A percentile compares a stretch with the other conserved stretches of the same genome.
These are phyloP conservation scores for Citrullus colocynthis DNA, from an alignment of 306 rosid species.

Conservation along the genomic window DNA sequence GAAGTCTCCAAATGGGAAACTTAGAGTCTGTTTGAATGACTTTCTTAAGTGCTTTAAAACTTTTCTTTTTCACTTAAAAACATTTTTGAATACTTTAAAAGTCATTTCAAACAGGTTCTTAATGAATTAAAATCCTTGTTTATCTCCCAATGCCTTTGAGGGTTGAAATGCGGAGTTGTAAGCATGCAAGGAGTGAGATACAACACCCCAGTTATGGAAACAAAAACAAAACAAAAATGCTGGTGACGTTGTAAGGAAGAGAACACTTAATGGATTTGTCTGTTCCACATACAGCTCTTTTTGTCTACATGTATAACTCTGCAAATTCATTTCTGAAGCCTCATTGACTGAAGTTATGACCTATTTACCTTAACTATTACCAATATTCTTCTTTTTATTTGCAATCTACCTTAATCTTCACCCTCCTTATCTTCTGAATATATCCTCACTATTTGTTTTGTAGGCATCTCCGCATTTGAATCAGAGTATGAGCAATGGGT, in stretches of 20 bases:
- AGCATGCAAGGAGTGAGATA: not conserved
- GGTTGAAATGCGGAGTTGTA: not conserved
- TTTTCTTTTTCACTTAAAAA: too few relatives aligned
- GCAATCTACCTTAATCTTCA: not conserved
- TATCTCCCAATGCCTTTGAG: too few relatives aligned
- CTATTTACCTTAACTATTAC: not conserved
- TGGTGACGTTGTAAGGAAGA: not conserved
- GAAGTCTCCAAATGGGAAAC: not conserved
- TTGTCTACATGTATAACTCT: not conserved
- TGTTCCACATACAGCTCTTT: not conserved
- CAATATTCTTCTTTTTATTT: not conserved
- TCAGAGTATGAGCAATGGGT: constrained; percentile 77
- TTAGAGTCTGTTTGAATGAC: too few relatives aligned
- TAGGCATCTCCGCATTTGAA: constrained; percentile 60
- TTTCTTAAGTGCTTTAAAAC: too few relatives aligned
- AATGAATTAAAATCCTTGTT: too few relatives aligned
- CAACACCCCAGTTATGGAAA: not conserved
- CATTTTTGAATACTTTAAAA: too few relatives aligned
- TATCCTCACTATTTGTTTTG: constrained; percentile 10
- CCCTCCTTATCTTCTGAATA: constrained; percentile 10
- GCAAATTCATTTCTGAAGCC: not conserved
- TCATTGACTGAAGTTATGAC: not conserved
- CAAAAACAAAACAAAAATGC: not conserved
- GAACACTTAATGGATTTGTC: not conserved
- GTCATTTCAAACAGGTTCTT: too few relatives aligned